A percentile compares a stretch with the other conserved stretches of the same genome.
phyloP scores from a whole-genome alignment of 352 stramenopile species.

The Pythium volutum region DNA sequence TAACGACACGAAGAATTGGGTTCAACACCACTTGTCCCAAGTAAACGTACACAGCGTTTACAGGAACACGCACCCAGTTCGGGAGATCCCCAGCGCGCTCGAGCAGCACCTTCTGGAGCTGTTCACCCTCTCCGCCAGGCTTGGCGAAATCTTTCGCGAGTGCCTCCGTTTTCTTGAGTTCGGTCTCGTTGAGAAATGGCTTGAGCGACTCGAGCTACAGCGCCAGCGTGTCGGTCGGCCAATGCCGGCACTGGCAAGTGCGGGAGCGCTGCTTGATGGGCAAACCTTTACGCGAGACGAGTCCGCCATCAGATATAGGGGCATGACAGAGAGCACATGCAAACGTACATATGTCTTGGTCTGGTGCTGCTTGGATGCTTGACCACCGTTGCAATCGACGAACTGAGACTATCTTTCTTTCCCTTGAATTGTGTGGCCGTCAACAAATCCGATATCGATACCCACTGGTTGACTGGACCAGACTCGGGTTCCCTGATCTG shows the following conservation, averaged over 20 bases:
- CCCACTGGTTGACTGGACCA: too few species aligned
- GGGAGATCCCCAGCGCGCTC: conserved; percentile 37
- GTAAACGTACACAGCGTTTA: too few species aligned
- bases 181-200: conserved; percentile 56
- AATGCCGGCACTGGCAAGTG: conserved; percentile 84
- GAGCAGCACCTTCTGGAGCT: conserved; percentile 46
- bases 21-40: neutral
- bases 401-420: conserved; percentile 7
- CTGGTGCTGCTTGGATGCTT: conserved; percentile 15
- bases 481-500: too few species aligned
- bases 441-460: conserved; percentile 12
- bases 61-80: conserved; percentile 50
- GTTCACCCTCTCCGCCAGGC: conserved; percentile 41
- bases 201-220: conserved; percentile 79
- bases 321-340: neutral
- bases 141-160: conserved; percentile 50
- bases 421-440: too few species aligned
- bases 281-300: conserved; percentile 22
- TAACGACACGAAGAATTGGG: neutral
- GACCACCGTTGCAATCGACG: conserved; percentile 1
- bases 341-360: conserved; percentile 10
- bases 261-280: conserved; percentile 58
- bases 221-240: conserved; percentile 76
- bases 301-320: neutral
- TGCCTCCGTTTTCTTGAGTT: conserved; percentile 33